Evolutionary conservation across 768 basidiomycete species (phyloP), one percentile per base, ranked within the genome.

Genomic region (Lactarius pseudohatsudake): DNA sequence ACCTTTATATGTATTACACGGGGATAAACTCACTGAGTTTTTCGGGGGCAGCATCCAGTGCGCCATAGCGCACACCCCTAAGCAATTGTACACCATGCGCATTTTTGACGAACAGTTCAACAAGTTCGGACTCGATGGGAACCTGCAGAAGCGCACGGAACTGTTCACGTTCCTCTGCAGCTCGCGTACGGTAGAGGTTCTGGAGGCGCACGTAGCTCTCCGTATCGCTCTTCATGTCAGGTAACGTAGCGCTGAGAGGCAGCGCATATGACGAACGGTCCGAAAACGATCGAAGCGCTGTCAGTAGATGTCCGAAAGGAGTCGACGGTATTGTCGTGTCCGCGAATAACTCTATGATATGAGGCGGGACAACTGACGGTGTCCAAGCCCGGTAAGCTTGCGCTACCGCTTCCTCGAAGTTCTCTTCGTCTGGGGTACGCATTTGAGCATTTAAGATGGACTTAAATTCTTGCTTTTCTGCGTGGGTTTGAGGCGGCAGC

Each of bases 151-250:
- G 70, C 26, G 73, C 74, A 40, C 72, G 72, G 62, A 82, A 74
- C n/a, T 69, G 61, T 20, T 73, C 79, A 72, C 86, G 89, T 74
- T 95, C 92, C 59, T 84, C 82, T 41, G 85, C 85, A 2, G 94
- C 90, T 61, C 87, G 86, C 7, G 81, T 74, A 72, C 91, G 92
- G 80, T 96, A 99, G 65, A 98, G 74, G 50, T 82, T 87, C 74
- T 98, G 96, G 15, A 99, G 82, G 20, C 85, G 82, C 57, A 97
- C 88, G 74, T 98, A 98, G 62, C 83, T 82, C 26, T 79, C 74
- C 6, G 97, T 97, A 73, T 89, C 90, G 20, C 95, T 88, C 74
- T 96, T 96, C 93, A 99, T 98, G 77, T 99, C 96, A 0, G 96
- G 96, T 11, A 98, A 82, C 0, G 92, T 85, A 56, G 91, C 85